Base-by-base conservation (phyloP, 2,329 filamentous ascomycete genomes). In the Emergomyces pasteurianus region DNA sequence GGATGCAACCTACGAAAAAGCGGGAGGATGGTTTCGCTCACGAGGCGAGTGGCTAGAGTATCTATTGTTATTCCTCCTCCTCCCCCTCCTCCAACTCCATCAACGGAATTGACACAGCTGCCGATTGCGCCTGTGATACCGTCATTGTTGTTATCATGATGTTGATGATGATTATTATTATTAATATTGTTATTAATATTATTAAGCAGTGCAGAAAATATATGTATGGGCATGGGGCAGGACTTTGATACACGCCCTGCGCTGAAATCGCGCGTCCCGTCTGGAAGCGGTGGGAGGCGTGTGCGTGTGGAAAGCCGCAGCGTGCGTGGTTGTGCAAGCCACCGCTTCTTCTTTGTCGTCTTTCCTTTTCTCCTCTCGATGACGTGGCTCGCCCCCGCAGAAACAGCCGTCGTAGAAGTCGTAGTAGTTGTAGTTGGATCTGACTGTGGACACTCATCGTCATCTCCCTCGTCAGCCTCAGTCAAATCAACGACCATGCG, bases 311-410 rank as follows among this genome's bases (percentile, higher is more conserved):
- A 88, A 2, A 97, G 79, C 5, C 92, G 88, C 4, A 97, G 72
- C 0, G 89, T 95, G 64, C 83, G 88, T 2, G 92, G 92, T 64
- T 86, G 84, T 2, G 90, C 92, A 50, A 90, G 77, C 92, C 92
- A 97, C 62, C 76, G 71, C n/a, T 63, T 60, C 59, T 65, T 63
- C 38, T 5, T 28, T 3, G 10, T 28, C 8, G 12, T 10, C 26
- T 42, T 42, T 16, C 21, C 21, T 8, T 26, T 31, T 55, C n/a
- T 14, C 46, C 36, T 21, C 31, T 58, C n/a, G 36, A 3, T 36
- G 34, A 36, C 34, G 34, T 10, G 34, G 34, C 43, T 46, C 43
- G 7, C 10, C 7, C 34, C 10, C 16, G 10, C 6, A 34, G n/a
- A 53, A 58, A 23, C 40, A 26, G 50, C 14, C 16, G n/a, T n/a